phyloP scores from a whole-genome alignment of 257 asterid genomes.

The Plantago ovata region DNA sequence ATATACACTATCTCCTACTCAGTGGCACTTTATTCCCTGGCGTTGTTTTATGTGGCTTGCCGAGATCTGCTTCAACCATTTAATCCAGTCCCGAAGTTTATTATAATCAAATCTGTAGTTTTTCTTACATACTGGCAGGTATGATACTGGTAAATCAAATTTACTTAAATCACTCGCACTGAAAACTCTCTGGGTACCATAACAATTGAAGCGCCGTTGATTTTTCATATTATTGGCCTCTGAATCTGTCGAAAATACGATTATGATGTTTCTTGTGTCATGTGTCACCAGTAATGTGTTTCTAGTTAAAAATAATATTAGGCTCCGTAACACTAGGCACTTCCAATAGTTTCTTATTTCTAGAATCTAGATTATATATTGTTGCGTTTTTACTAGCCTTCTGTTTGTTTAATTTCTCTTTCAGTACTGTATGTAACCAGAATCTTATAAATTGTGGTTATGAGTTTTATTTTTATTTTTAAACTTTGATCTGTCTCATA shows the following conservation, averaged over 20 bases:
- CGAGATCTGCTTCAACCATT: constrained; percentile 92
- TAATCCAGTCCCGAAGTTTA: constrained; percentile 94
- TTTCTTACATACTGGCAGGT: constrained; percentile 99
- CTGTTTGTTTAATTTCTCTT: too few species aligned
- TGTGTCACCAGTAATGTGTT: neutral
- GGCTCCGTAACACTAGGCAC: too few species aligned
- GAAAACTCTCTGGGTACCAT: constrained; percentile 2
- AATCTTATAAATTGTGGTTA: too few species aligned
- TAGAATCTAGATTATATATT: too few species aligned
- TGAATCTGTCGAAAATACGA: neutral
- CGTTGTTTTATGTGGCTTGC: constrained; percentile 93
- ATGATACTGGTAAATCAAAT: constrained; percentile 14
- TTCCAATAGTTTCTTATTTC: too few species aligned
- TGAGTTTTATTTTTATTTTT: too few species aligned
- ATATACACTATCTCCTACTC: constrained; percentile 93
- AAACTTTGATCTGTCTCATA: too few species aligned
- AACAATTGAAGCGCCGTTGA: neutral
- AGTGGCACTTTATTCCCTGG: constrained; percentile 86
- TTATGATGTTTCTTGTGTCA: constrained; percentile 7
- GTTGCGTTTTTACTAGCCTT: too few species aligned
- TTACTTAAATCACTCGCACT: neutral
- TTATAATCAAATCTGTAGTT: constrained; percentile 93
- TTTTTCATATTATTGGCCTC: constrained; percentile 12
- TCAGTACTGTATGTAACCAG: too few species aligned
- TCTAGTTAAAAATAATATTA: too few species aligned